Percentiles rank a stretch among this genome's conserved stretches.
These are phyloP conservation scores for Arthrobotrys megalospora DNA, from an alignment of 2,329 filamentous ascomycete species.

Conservation along the genomic window DNA sequence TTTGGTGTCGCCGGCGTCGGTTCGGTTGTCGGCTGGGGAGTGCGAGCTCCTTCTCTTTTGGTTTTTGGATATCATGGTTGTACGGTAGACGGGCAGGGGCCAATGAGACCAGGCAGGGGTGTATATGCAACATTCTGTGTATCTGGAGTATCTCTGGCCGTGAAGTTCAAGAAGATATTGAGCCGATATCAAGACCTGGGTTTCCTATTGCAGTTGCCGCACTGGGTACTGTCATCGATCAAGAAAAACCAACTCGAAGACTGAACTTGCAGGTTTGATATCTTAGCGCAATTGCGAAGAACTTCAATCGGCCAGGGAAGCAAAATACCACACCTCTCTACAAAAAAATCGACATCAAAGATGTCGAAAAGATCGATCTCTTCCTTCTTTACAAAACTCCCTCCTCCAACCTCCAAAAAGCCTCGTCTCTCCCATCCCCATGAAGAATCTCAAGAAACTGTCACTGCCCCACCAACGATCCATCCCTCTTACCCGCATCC, in stretches of 20 bases:
- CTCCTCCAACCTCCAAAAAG: constrained; percentile 29
- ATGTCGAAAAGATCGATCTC: constrained; percentile 56
- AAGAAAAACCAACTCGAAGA: no score
- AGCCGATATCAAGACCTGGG: no score
- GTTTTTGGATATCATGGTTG: neutral
- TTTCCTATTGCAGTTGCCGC: no score
- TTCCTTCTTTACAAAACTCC: constrained; percentile 48
- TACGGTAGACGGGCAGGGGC: constrained; percentile 10
- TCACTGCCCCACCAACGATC: constrained; percentile 20
- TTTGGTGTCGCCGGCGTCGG: neutral
- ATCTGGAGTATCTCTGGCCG: no score
- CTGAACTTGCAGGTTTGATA: no score
- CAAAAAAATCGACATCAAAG: neutral
- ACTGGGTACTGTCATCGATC: no score
- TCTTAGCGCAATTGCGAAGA: no score
- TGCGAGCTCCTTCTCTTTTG: constrained; percentile 23
- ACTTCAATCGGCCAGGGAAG: no score
- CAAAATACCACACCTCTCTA: no score
- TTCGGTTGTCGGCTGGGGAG: neutral
- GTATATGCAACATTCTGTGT: neutral
- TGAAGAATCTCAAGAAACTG: constrained; percentile 12
- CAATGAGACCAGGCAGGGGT: constrained; percentile 23
- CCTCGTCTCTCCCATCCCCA: constrained; percentile 12
- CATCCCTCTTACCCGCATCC: constrained; percentile 50
- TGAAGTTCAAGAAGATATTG: no score